phyloP scores from a whole-genome alignment of 306 rosid species.

The Prunus salicina region DNA sequence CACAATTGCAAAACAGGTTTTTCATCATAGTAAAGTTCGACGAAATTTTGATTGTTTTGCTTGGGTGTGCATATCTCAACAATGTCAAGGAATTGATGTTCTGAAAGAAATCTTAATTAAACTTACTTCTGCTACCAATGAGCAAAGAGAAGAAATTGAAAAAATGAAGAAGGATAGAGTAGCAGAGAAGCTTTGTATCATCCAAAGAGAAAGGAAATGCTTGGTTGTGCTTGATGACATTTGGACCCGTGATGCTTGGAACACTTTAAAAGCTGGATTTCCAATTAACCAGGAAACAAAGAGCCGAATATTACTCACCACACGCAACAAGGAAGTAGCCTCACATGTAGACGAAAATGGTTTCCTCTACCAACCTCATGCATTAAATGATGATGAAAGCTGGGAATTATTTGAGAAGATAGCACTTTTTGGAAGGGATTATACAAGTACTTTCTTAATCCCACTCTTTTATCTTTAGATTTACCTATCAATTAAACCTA shows the following conservation, averaged over 20 bases:
- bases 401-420: constrained; percentile 19
- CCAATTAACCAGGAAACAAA: not conserved
- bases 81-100: not conserved
- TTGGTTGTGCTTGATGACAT: constrained; percentile 17
- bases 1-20: constrained; percentile 14
- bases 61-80: constrained; percentile 11
- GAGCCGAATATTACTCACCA: not conserved
- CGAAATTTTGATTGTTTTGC: not conserved
- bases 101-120: not conserved
- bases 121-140: constrained; percentile 19
- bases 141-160: not conserved
- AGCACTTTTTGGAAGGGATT: constrained; percentile 14
- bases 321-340: not conserved
- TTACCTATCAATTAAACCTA: no score
- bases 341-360: not conserved
- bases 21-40: not conserved
- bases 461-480: not conserved
- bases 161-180: not conserved
- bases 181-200: not conserved
- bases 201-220: not conserved
- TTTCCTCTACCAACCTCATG: constrained; percentile 7
- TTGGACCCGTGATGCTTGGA: constrained; percentile 4
- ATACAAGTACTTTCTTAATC: not conserved
- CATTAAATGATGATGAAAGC: not conserved
- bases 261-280: not conserved